Percentiles rank a stretch among this genome's conserved stretches.
Conservation (phyloP, 1,284 basidiomycete genomes). For the Peniophora sp. region DNA sequence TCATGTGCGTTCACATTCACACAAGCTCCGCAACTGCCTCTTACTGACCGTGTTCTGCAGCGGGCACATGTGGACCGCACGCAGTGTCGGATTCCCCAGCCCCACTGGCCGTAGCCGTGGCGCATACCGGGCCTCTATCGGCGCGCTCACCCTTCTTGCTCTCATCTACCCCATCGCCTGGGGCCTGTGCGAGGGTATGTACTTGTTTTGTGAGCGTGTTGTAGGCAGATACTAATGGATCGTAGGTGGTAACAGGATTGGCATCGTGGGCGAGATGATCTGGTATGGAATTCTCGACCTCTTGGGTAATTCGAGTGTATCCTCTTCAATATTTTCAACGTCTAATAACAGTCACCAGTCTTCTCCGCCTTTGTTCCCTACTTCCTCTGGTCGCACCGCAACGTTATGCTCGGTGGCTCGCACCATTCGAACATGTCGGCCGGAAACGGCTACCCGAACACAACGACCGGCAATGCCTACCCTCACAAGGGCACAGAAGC, state of each 20-base stretch:
- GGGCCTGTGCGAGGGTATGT: slow-evolving; percentile 40
- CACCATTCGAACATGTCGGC: too few species aligned
- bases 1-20: slow-evolving; percentile 37
- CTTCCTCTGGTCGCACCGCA: slow-evolving; percentile 17
- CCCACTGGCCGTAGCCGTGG: slow-evolving; percentile 22
- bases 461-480: too few species aligned
- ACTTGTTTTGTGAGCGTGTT: too few species aligned
- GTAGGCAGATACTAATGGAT: too few species aligned
- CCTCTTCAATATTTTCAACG: too few species aligned
- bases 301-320: too few species aligned
- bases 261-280: slow-evolving; percentile 35
- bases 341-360: too few species aligned
- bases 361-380: slow-evolving; percentile 38
- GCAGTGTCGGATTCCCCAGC: slow-evolving; percentile 21
- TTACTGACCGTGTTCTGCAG: slow-evolving; percentile 7
- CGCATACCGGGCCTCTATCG: slow-evolving; percentile 28
- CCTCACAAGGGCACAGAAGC: too few species aligned
- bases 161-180: slow-evolving; percentile 42
- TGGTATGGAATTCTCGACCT: slow-evolving; percentile 59
- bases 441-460: too few species aligned
- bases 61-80: slow-evolving; percentile 2
- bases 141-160: slow-evolving; percentile 41
- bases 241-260: slow-evolving; percentile 38
- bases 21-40: too few species aligned
- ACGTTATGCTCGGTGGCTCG: slow-evolving; percentile 1